These are phyloP conservation scores for Scorias spongiosa DNA, from an alignment of 2,329 filamentous ascomycete genomes.

Conservation along the genomic window DNA sequence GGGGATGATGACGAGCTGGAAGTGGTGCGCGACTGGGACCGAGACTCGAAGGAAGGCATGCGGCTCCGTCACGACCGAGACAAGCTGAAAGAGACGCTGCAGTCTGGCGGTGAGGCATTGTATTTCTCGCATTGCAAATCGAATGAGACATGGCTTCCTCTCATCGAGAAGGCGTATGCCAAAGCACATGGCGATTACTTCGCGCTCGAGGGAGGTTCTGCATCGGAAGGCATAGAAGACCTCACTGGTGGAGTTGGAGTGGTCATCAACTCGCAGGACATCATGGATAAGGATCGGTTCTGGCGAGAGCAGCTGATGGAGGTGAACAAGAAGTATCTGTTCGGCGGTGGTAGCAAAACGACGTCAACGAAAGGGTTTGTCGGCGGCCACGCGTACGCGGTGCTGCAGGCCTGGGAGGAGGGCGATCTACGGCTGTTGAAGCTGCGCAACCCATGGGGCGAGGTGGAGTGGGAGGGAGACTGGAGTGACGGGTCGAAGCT, in stretches of 20 bases:
- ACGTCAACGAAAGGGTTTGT: constrained; percentile 35
- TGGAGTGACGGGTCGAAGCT: constrained; percentile 75
- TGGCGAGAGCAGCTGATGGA: constrained; percentile 70
- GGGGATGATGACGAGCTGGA: constrained; percentile 64
- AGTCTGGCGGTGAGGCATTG: constrained; percentile 60
- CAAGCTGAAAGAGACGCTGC: constrained; percentile 34
- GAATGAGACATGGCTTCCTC: constrained; percentile 69
- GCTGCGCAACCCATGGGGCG: constrained; percentile 64
- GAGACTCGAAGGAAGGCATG: constrained; percentile 12
- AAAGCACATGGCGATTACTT: constrained; percentile 72
- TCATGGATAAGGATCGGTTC: constrained; percentile 65
- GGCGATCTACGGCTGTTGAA: constrained; percentile 31
- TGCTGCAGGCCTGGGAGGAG: constrained; percentile 34
- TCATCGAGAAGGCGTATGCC: constrained; percentile 71
- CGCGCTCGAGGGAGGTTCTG: constrained; percentile 59
- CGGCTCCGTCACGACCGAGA: constrained; percentile 24
- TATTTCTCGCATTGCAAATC: constrained; percentile 65
- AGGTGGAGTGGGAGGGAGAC: constrained; percentile 63
- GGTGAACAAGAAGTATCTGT: constrained; percentile 67
- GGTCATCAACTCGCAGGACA: constrained; percentile 52
- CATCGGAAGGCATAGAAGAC: constrained; percentile 45
- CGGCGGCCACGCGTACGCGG: constrained; percentile 45
- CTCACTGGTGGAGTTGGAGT: constrained; percentile 53
- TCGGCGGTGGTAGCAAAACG: constrained; percentile 43
- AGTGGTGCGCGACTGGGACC: constrained; percentile 13